phyloP scores from a whole-genome alignment of 768 basidiomycete genomes.

The Coprinellus micaceus region DNA sequence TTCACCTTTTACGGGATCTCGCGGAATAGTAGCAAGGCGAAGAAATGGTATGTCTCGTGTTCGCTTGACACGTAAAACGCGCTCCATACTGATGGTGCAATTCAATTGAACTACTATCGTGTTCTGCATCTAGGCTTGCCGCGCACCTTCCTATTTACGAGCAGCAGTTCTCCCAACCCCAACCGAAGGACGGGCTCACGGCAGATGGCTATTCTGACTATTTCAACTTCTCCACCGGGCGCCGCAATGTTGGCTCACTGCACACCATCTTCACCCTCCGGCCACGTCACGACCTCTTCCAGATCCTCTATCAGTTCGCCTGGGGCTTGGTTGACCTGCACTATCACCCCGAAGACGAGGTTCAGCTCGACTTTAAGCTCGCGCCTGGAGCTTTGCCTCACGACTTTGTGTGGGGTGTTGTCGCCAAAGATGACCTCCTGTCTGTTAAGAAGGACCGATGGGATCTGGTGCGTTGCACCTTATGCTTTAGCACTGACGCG shows the following conservation, averaged over 20 bases:
- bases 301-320: constrained; percentile 55
- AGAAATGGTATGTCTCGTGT: constrained; percentile 54
- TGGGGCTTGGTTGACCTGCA: constrained; percentile 73
- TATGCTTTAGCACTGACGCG: neutral
- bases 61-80: constrained; percentile 11
- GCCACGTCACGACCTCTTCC: constrained; percentile 82
- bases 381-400: constrained; percentile 42
- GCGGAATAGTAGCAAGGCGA: constrained; percentile 56
- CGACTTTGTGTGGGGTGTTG: constrained; percentile 81
- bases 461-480: constrained; percentile 69
- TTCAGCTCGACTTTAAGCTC: constrained; percentile 80
- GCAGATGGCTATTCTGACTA: constrained; percentile 75
- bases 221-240: constrained; percentile 84
- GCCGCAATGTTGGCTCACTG: constrained; percentile 70
- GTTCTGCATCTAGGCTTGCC: constrained; percentile 44
- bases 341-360: constrained; percentile 62
- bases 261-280: constrained; percentile 76
- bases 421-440: constrained; percentile 74
- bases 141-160: constrained; percentile 56
- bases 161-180: constrained; percentile 73
- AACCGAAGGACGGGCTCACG: constrained; percentile 46
- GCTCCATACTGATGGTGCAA: neutral
- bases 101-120: constrained; percentile 12
- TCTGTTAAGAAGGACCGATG: constrained; percentile 69
- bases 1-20: constrained; percentile 59